Evolutionary conservation across 208 protist genomes (phyloP).

Genomic region (Trypanosoma theileri): DNA sequence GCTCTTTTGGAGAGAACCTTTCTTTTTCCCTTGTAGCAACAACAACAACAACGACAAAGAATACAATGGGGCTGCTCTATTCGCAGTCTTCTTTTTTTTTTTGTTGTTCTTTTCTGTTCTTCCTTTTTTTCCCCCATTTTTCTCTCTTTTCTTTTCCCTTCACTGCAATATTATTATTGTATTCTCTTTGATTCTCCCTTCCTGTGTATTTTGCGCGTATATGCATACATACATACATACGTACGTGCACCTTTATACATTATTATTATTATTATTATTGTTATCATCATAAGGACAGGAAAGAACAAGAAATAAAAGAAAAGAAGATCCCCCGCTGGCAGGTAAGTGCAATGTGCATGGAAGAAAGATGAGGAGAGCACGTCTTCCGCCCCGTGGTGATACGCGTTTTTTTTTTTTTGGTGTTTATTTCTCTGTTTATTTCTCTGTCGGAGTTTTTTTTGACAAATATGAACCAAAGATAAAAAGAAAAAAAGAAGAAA

Average conservation of each 20-base stretch:
- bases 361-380: too few species aligned
- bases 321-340: too few species aligned
- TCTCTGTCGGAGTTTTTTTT: not conserved
- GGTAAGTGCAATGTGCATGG: too few species aligned
- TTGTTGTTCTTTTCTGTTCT: not conserved
- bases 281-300: too few species aligned
- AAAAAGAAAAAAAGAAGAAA: not conserved
- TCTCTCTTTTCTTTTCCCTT: constrained; percentile 8
- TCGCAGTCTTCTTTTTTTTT: too few species aligned
- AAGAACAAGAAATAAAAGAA: too few species aligned
- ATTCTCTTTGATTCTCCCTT: not conserved
- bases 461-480: not conserved
- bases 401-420: too few species aligned
- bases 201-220: not conserved
- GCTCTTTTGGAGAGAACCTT: too few species aligned
- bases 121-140: not conserved
- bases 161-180: not conserved
- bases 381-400: too few species aligned
- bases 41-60: not conserved
- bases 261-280: too few species aligned
- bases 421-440: not conserved
- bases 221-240: constrained; percentile 4
- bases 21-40: not conserved
- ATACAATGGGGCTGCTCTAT: not conserved
- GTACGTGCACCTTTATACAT: not conserved